phyloP scores from a whole-genome alignment of 768 basidiomycete genomes.

The Rhodotorula kratochvilovae region DNA sequence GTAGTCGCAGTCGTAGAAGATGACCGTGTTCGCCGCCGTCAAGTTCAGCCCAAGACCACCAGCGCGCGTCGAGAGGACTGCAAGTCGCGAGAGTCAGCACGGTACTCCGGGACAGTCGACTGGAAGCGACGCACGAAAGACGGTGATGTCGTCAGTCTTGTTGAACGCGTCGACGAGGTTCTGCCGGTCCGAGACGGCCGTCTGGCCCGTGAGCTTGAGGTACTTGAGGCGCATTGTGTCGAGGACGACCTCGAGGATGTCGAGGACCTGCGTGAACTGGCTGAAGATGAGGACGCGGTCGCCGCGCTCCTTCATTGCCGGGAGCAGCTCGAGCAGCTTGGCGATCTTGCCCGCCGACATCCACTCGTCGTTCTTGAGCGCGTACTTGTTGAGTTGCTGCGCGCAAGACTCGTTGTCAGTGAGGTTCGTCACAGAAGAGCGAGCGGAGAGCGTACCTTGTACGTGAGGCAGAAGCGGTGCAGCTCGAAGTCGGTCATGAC shows the following conservation, averaged over 20 bases:
- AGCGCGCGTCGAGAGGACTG: slow-evolving; percentile 78
- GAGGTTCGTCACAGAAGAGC: background rate
- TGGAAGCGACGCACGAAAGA: slow-evolving; percentile 62
- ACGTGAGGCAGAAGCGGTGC: slow-evolving; percentile 74
- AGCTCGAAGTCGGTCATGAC: slow-evolving; percentile 98
- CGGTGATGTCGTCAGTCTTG: slow-evolving; percentile 73
- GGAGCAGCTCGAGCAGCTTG: slow-evolving; percentile 66
- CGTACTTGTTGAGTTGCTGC: slow-evolving; percentile 58
- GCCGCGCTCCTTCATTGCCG: slow-evolving; percentile 61
- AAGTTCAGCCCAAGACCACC: slow-evolving; percentile 96
- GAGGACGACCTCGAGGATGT: slow-evolving; percentile 81
- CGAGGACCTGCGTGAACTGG: slow-evolving; percentile 93
- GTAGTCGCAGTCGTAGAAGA: slow-evolving; percentile 94
- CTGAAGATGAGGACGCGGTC: slow-evolving; percentile 90
- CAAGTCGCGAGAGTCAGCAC: background rate
- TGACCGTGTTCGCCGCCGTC: slow-evolving; percentile 90
- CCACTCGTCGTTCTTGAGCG: slow-evolving; percentile 69
- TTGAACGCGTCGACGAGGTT: slow-evolving; percentile 93
- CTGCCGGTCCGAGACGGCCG: slow-evolving; percentile 88
- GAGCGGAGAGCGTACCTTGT: slow-evolving; percentile 61
- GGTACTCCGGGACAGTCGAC: slow-evolving; percentile 54
- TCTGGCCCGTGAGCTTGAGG: slow-evolving; percentile 82
- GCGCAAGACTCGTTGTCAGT: slow-evolving; percentile 6
- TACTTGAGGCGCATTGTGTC: slow-evolving; percentile 68
- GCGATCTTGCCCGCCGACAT: slow-evolving; percentile 83